Conservation (phyloP, 179 eudicot species). For the Silene coronaria region DNA sequence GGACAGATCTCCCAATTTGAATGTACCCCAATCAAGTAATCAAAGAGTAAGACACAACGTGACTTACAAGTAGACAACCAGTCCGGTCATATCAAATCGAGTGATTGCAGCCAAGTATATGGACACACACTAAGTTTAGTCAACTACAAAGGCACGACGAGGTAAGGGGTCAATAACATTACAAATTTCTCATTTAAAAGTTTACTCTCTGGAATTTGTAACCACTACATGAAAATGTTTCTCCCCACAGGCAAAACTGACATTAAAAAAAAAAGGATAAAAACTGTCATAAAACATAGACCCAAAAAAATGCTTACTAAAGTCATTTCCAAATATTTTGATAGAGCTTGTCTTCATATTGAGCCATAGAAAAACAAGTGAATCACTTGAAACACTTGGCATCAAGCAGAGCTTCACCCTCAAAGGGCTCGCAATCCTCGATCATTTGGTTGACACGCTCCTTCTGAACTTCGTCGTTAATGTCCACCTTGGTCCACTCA, state of each 20-base stretch:
- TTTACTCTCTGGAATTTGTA: background rate
- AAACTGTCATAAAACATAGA: background rate
- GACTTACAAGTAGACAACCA: too few species aligned
- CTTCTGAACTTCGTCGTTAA: slow-evolving; percentile 66
- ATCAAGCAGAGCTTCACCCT: slow-evolving; percentile 66
- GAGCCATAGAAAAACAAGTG: background rate
- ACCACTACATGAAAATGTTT: slow-evolving; percentile 1
- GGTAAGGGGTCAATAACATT: background rate
- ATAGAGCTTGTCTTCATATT: background rate
- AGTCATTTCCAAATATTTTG: background rate
- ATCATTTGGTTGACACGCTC: slow-evolving; percentile 77
- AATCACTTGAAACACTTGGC: slow-evolving; percentile 79
- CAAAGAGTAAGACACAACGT: too few species aligned
- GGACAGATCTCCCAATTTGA: too few species aligned
- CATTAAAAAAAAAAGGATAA: background rate
- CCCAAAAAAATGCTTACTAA: background rate
- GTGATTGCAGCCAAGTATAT: too few species aligned
- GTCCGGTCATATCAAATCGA: too few species aligned
- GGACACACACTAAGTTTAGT: too few species aligned
- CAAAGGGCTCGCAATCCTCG: slow-evolving; percentile 82
- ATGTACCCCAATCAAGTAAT: too few species aligned
- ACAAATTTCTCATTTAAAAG: background rate
- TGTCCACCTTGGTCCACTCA: slow-evolving; percentile 84
- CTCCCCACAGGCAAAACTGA: background rate
- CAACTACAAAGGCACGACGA: too few species aligned